These are phyloP conservation scores for Hordeum pubiflorum DNA, from an alignment of 202 grass and related monocot genomes.

Conservation along the genomic window DNA sequence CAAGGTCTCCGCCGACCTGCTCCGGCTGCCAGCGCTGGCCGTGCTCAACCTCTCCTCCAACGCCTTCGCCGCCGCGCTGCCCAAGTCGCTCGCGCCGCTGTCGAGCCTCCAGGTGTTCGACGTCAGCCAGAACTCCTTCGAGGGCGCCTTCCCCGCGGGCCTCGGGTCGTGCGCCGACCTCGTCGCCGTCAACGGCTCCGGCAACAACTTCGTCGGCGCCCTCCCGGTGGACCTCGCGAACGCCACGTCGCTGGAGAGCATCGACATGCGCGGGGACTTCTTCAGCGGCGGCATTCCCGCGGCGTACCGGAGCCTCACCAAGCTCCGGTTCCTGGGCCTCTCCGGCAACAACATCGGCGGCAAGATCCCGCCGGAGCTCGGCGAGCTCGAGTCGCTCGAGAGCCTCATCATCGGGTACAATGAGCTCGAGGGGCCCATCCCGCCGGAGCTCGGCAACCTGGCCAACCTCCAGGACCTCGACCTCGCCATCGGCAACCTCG, in stretches of 20 bases:
- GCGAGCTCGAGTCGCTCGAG: constrained; percentile 64
- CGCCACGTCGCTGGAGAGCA: constrained; percentile 50
- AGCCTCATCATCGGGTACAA: constrained; percentile 91
- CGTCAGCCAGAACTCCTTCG: constrained; percentile 74
- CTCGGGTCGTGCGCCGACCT: constrained; percentile 47
- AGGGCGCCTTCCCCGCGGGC: constrained; percentile 59
- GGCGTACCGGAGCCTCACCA: constrained; percentile 56
- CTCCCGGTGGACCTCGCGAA: constrained; percentile 69
- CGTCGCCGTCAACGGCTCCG: constrained; percentile 49
- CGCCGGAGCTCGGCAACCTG: constrained; percentile 66
- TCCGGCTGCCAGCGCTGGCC: constrained; percentile 37
- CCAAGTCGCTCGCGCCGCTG: constrained; percentile 47
- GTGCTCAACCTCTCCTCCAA: constrained; percentile 79
- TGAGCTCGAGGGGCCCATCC: constrained; percentile 70
- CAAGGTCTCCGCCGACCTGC: constrained; percentile 42
- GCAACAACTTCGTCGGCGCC: constrained; percentile 71
- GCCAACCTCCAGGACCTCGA: constrained; percentile 72
- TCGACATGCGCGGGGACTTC: constrained; percentile 81
- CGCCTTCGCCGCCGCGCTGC: constrained; percentile 54
- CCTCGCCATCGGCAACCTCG: constrained; percentile 64
- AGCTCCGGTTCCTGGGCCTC: constrained; percentile 77
- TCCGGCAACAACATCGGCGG: constrained; percentile 93
- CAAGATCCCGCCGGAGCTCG: constrained; percentile 60
- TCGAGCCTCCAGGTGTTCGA: constrained; percentile 52
- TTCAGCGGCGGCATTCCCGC: constrained; percentile 57